A percentile compares a stretch with the other conserved stretches of the same genome.
Conservation (phyloP, 345 rosid species). For the Acer negundo region DNA sequence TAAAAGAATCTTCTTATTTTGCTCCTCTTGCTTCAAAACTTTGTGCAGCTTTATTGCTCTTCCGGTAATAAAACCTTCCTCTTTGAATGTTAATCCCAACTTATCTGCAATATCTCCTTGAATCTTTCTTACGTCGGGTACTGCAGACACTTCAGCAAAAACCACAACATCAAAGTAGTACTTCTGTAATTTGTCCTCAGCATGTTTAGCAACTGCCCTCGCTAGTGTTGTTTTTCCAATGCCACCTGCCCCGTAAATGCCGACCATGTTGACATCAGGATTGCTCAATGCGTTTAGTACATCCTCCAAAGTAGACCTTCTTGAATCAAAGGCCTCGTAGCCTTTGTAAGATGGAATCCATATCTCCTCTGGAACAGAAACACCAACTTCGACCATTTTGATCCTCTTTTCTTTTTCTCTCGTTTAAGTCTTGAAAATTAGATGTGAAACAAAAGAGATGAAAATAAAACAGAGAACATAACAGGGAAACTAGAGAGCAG, state of each 20-base stretch:
- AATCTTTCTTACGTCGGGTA: constrained; percentile 18
- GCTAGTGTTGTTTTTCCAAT: constrained; percentile 2
- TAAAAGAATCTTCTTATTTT: constrained; percentile 17
- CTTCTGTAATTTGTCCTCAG: neutral
- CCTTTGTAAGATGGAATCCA: neutral
- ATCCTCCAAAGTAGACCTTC: neutral
- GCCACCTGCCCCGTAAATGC: constrained; percentile 11
- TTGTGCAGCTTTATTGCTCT: neutral
- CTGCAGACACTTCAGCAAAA: constrained; percentile 10
- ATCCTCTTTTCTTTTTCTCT: too few relatives aligned
- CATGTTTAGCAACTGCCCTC: neutral
- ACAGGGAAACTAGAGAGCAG: too few relatives aligned
- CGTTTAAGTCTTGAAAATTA: too few relatives aligned
- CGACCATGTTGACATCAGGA: constrained; percentile 17
- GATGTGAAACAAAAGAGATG: too few relatives aligned
- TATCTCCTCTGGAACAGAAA: neutral
- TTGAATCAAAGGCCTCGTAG: constrained; percentile 10
- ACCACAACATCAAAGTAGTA: constrained; percentile 14
- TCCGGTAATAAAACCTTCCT: neutral
- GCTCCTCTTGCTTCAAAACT: constrained; percentile 14
- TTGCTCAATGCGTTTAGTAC: constrained; percentile 1
- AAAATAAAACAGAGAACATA: too few relatives aligned
- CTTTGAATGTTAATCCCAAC: neutral
- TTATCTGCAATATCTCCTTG: constrained; percentile 18
- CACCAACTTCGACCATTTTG: too few relatives aligned